A percentile compares a stretch with the other conserved stretches of the same genome.
Conservation (phyloP, 352 stramenopile genomes). For the Globisporangium rhizosaccharum region DNA sequence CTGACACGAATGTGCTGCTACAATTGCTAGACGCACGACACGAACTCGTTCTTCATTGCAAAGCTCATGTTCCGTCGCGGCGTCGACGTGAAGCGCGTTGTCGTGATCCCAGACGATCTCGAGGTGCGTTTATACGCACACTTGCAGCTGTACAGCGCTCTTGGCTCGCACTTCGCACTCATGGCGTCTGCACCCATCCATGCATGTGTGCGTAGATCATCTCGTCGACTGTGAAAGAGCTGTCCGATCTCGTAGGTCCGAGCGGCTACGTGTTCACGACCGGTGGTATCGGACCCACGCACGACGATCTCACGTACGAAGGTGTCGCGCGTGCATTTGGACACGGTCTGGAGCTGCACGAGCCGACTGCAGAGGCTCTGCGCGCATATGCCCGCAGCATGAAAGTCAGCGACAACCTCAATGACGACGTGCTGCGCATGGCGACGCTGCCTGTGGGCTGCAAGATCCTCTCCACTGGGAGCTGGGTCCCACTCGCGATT, state of each 20-base stretch:
- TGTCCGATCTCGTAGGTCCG: conserved; percentile 67
- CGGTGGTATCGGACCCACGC: conserved; percentile 79
- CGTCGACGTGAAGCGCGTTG: conserved; percentile 70
- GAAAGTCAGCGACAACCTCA: conserved; percentile 32
- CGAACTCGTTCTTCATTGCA: conserved; percentile 78
- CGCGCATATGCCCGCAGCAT: conserved; percentile 31
- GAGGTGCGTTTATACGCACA: conserved; percentile 24
- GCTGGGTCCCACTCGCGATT: conserved; percentile 72
- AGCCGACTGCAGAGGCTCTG: conserved; percentile 56
- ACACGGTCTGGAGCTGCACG: conserved; percentile 54
- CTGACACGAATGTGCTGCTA: background rate
- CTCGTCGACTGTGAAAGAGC: conserved; percentile 57
- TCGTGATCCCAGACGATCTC: conserved; percentile 76
- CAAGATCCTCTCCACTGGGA: conserved; percentile 42
- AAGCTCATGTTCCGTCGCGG: conserved; percentile 78
- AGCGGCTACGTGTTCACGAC: conserved; percentile 85
- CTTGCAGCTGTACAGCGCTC: too few relatives aligned
- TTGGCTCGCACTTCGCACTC: too few relatives aligned
- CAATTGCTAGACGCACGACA: conserved; percentile 62
- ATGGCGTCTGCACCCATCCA: too few relatives aligned
- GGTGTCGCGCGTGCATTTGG: conserved; percentile 73
- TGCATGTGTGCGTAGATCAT: conserved; percentile 36
- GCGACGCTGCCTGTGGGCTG: conserved; percentile 56
- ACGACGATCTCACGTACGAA: conserved; percentile 88
- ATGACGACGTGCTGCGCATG: conserved; percentile 70